phyloP scores from a whole-genome alignment of 2,329 filamentous ascomycete genomes.

The Aspergillus quadrilineatus region DNA sequence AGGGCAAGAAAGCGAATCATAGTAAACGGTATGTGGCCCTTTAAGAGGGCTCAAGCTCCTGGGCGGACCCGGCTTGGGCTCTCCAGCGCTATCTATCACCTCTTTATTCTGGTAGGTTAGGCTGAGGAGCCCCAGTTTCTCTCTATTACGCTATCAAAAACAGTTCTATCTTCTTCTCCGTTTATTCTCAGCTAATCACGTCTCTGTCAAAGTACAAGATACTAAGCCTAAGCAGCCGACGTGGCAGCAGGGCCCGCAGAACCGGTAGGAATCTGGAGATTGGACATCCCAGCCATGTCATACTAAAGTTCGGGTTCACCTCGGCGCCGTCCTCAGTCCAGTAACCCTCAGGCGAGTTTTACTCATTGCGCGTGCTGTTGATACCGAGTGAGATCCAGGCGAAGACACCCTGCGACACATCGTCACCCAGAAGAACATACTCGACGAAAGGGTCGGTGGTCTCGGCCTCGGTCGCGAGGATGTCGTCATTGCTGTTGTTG shows the following conservation, averaged over 20 bases:
- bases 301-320: background rate
- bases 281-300: background rate
- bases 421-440: slow-evolving; percentile 17
- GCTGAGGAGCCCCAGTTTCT: too few species aligned
- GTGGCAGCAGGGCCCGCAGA: too few species aligned
- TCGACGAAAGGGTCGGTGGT: slow-evolving; percentile 19
- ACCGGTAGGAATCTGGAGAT: background rate
- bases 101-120: too few species aligned
- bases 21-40: too few species aligned
- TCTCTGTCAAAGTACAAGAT: slow-evolving; percentile 5
- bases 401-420: slow-evolving; percentile 16
- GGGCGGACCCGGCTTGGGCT: too few species aligned
- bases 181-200: too few species aligned
- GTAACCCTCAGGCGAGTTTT: background rate
- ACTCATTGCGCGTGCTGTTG: slow-evolving; percentile 6
- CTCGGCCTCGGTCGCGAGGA: slow-evolving; percentile 17
- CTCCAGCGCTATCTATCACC: too few species aligned
- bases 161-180: too few species aligned
- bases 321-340: slow-evolving; percentile 5
- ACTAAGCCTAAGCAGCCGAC: too few species aligned
- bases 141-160: too few species aligned
- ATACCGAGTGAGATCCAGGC: slow-evolving; percentile 20
- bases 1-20: too few species aligned
- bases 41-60: too few species aligned
- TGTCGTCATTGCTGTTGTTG: slow-evolving; percentile 17